A percentile compares a stretch with the other conserved stretches of the same genome.
phyloP scores from a whole-genome alignment of 441 rosid genomes.

The Populus trichocarpa region DNA sequence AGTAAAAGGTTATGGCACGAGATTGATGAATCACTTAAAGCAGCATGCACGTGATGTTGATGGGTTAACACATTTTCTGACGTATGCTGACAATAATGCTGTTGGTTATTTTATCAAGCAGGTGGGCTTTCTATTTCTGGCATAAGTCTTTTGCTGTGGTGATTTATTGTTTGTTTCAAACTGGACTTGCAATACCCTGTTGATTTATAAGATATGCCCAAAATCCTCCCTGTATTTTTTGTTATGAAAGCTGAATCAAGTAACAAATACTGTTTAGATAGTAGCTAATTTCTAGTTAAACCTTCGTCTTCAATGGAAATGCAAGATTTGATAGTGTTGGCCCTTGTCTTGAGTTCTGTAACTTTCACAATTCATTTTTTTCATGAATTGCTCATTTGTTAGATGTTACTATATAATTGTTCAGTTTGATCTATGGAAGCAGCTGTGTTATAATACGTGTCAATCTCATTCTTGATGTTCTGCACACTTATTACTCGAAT shows the following conservation, averaged over 20 bases:
- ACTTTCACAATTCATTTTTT: constrained; percentile 1
- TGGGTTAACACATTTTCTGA: constrained; percentile 95
- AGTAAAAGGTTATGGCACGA: constrained; percentile 99
- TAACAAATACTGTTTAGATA: background rate
- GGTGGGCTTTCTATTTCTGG: constrained; percentile 35
- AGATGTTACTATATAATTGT: background rate
- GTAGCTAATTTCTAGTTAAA: background rate
- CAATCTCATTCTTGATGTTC: constrained; percentile 11
- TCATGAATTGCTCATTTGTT: background rate
- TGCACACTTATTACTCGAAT: background rate
- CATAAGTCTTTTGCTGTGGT: constrained; percentile 1
- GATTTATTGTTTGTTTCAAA: constrained; percentile 5
- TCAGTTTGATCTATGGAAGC: background rate
- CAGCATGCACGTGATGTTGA: constrained; percentile 95
- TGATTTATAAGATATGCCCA: background rate
- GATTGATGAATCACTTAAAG: constrained; percentile 99
- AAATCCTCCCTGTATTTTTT: background rate
- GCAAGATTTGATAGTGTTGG: background rate
- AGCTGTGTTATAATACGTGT: background rate
- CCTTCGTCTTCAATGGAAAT: background rate
- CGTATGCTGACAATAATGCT: constrained; percentile 98
- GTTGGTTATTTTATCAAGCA: constrained; percentile 99
- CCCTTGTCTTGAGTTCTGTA: background rate
- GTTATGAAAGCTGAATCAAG: background rate
- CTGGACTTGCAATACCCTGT: constrained; percentile 3